phyloP scores from a whole-genome alignment of 495 filamentous ascomycete genomes.

The Podospora bellae-mahoneyi region DNA sequence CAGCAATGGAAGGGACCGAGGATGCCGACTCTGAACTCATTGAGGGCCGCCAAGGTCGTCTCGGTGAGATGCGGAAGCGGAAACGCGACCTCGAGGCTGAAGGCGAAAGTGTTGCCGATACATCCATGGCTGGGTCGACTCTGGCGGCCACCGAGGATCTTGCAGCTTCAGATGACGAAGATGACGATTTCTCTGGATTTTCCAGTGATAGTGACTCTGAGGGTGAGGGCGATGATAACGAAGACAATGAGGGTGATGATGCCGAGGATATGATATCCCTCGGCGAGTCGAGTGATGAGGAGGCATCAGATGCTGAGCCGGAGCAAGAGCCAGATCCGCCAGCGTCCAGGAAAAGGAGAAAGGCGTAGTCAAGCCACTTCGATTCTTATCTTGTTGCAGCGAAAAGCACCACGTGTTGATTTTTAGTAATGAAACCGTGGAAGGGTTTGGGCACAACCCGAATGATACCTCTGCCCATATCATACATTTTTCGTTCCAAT shows the following conservation, averaged over 20 bases:
- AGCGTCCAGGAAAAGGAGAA: conserved; percentile 27
- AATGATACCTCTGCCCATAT: conserved; percentile 16
- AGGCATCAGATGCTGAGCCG: conserved; percentile 35
- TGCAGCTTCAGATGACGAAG: conserved; percentile 25
- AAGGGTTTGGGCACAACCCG: conserved; percentile 12
- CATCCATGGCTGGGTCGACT: conserved; percentile 30
- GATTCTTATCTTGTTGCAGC: background rate
- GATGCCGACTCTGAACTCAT: conserved; percentile 53
- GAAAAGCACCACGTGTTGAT: background rate
- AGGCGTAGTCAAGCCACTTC: conserved; percentile 18
- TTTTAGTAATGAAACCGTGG: conserved; percentile 5
- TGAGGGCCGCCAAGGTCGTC: conserved; percentile 53
- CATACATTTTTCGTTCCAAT: background rate
- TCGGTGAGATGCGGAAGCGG: conserved; percentile 60
- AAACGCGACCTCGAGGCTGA: conserved; percentile 53
- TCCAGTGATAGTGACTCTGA: conserved; percentile 47
- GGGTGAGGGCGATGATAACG: conserved; percentile 37
- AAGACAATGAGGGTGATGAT: conserved; percentile 30
- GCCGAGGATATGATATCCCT: conserved; percentile 54
- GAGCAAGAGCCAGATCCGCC: conserved; percentile 27
- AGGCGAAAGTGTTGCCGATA: conserved; percentile 38
- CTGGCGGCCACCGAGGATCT: conserved; percentile 22
- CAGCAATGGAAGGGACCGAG: conserved; percentile 54
- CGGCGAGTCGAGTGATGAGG: conserved; percentile 49
- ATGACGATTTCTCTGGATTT: conserved; percentile 49